Base-by-base conservation (phyloP, 1,284 basidiomycete genomes). In the Vanrija sp. region DNA sequence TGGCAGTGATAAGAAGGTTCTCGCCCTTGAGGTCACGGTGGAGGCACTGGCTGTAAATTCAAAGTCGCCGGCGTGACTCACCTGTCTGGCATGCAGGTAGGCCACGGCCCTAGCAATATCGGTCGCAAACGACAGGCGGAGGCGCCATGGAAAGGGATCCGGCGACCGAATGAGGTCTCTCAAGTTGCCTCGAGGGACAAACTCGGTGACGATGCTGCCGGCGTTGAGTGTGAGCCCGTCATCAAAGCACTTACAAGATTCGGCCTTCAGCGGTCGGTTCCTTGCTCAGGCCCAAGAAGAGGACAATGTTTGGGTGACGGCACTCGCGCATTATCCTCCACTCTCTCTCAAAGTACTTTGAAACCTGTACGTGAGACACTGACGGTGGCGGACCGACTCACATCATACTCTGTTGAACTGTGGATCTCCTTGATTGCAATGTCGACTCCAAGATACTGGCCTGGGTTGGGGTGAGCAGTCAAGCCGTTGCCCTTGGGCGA, bases 341-440 rank as follows among this genome's bases (percentile, higher is more conserved):
- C 81, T 98, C 95, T 38, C 95, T 84, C 70, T 95, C 91, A 76
- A 98, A 96, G 79, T 98, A 98, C 78, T 98, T 98, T 12, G 34
- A 34, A 5, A 34, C 34, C 68, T 88, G 84, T 25, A 97, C 79
- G 70, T 77, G 25, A 6, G 7, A 12, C 21, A 28, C 38, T 53
- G 19, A n/a, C 16, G 14, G 21, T 45, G 26, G 16, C 25, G 26
- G 16, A 15, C n/a, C 4, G 15, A 55, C 69, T 62, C 45, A 75
- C 89, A 67, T 95, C 90, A 75, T 96, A 95, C 63, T 88, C 88
- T 15, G 80, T 89, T 15, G 88, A 91, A 0, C 91, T 89, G 3
- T 93, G 81, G 3, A 96, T 89, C 78, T 95, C 93, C 78, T 98
- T 98, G 78, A 97, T 91, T 38, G 93, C 93, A 26, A 98, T 91